Conservation (phyloP, 768 basidiomycete genomes). For the Brasilioporus rufonigricans region DNA sequence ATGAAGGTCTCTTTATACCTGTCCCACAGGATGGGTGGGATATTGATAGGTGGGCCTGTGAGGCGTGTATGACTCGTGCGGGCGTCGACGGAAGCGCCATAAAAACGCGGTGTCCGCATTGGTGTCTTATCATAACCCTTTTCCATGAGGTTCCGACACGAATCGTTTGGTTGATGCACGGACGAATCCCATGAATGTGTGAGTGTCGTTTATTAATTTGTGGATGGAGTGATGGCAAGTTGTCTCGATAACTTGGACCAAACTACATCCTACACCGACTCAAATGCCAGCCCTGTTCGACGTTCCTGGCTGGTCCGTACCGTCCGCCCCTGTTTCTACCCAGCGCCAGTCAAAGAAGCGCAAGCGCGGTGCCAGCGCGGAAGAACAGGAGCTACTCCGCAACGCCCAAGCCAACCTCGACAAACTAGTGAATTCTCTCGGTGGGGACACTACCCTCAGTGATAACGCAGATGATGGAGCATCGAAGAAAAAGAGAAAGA, state of each 20-base stretch:
- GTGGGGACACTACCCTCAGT: conserved; percentile 14
- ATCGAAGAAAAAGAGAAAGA: conserved; percentile 21
- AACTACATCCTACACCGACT: background rate
- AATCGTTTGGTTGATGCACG: background rate
- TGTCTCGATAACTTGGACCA: conserved; percentile 1
- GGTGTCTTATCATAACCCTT: background rate
- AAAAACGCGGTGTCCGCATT: conserved; percentile 23
- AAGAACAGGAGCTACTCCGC: conserved; percentile 36
- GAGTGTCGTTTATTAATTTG: too few species aligned
- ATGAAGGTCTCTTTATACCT: conserved; percentile 12
- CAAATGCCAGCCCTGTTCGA: conserved; percentile 48
- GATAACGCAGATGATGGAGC: conserved; percentile 22
- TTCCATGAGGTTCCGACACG: background rate
- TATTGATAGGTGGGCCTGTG: background rate
- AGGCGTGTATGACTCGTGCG: conserved; percentile 19
- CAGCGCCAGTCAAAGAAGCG: conserved; percentile 39
- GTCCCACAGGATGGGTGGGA: conserved; percentile 16
- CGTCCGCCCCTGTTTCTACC: conserved; percentile 39
- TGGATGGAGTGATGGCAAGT: background rate
- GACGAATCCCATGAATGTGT: too few species aligned
- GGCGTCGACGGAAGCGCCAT: background rate
- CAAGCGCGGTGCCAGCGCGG: conserved; percentile 48
- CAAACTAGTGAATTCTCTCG: conserved; percentile 54
- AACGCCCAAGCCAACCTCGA: conserved; percentile 54
- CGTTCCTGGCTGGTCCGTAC: conserved; percentile 68